These are phyloP conservation scores for Microsporum audouinii DNA, from an alignment of 2,329 filamentous ascomycete species.

Conservation along the genomic window DNA sequence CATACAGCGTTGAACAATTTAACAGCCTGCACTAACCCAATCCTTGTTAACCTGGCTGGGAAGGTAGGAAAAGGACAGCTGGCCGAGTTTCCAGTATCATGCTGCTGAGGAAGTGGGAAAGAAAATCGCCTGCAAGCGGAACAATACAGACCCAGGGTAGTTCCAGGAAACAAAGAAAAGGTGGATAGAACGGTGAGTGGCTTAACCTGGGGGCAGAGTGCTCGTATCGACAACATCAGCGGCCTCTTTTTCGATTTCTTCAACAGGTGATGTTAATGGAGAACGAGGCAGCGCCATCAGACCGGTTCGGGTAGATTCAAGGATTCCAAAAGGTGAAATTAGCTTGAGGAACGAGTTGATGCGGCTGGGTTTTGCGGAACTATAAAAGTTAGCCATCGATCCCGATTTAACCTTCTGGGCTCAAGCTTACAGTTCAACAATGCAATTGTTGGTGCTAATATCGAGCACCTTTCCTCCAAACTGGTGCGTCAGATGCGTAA, in stretches of 20 bases:
- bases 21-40: neutral
- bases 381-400: slow-evolving; percentile 27
- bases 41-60: neutral
- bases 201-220: slow-evolving; percentile 79
- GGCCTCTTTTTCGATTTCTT: slow-evolving; percentile 72
- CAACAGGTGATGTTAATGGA: slow-evolving; percentile 63
- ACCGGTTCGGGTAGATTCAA: slow-evolving; percentile 90
- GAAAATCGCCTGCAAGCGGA: neutral
- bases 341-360: slow-evolving; percentile 98
- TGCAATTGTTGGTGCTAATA: slow-evolving; percentile 97
- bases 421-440: slow-evolving; percentile 76
- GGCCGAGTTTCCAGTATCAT: neutral
- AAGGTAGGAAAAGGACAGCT: neutral
- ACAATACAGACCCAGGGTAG: neutral
- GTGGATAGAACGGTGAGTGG: slow-evolving; percentile 2
- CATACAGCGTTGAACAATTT: neutral
- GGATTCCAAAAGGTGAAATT: slow-evolving; percentile 83
- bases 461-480: slow-evolving; percentile 96
- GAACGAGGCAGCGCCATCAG: slow-evolving; percentile 94
- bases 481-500: slow-evolving; percentile 93
- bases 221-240: slow-evolving; percentile 92
- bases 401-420: slow-evolving; percentile 8
- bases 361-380: slow-evolving; percentile 80
- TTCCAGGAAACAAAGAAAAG: slow-evolving; percentile 7
- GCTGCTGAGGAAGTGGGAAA: neutral